Base-by-base conservation (phyloP, 2,329 filamentous ascomycete species). In the Chaetomium olivaceum region DNA sequence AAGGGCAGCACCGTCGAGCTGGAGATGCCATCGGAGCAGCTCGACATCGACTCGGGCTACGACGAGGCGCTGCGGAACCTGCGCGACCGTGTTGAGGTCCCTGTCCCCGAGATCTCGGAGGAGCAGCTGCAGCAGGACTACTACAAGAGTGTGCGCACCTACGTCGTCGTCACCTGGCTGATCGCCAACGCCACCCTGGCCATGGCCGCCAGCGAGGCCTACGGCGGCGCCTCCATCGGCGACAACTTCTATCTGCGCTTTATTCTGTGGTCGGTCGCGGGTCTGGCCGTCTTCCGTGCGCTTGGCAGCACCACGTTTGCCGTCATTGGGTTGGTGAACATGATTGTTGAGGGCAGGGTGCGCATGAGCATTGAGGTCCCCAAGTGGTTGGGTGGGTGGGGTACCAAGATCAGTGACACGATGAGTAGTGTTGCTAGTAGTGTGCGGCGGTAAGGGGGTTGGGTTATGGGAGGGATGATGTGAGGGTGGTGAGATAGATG, bases 141-240 rank as follows among this genome's bases (percentile, higher is more conserved):
- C 84, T 99, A 99, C 85, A 92, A 93, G 77, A 92, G 90, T 50
- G 95, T 99, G 61, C 89, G 95, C 62, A 99, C 95, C 0, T 99
- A 99, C 87, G 96, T 99, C 89, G 95, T 99, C 14, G 88, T 96
- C 52, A 85, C 89, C 56, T 99, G 95, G 95, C 92, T 99, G 85
- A 85, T 96, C 43, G 87, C 89, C 73, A 99, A 99, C 77, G 92
- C 91, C 3, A 87, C 97, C 66, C 87, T 99, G 46, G 94, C 92
- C 75, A 99, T 99, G 95, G 87, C 90, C 1, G 89, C 98, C 16
- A 91, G 87, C 5, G 95, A 99, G 79, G 88, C 91, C 3, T 99
- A 97, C 78, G 86, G 86, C 55, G 83, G 85, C 67, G 86, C 83
- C 57, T 81, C 87, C 50, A 89, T 96, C 59, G 89, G 89, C 7